Conservation (phyloP, 208 protist species). For the Trypanosoma melophagium region DNA sequence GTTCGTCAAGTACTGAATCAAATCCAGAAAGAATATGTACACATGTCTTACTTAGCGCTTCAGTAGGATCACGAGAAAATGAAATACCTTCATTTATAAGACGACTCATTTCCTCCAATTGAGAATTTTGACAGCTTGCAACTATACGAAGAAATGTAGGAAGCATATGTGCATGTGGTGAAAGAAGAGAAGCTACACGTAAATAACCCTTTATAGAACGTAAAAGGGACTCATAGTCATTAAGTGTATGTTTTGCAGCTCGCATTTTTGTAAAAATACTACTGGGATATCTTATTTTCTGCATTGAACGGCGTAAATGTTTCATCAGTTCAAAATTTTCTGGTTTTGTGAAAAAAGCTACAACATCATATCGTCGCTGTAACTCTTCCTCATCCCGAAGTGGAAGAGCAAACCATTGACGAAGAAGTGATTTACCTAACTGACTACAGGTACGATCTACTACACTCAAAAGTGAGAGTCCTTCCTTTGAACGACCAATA, state of each 20-base stretch:
- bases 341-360: conserved; percentile 59
- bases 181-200: conserved; percentile 22
- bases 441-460: conserved; percentile 54
- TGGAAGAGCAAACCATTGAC: conserved; percentile 79
- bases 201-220: conserved; percentile 47
- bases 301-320: conserved; percentile 52
- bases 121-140: conserved; percentile 26
- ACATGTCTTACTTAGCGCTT: conserved; percentile 22
- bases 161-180: conserved; percentile 20
- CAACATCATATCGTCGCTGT: conserved; percentile 52
- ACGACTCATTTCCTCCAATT: conserved; percentile 23
- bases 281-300: conserved; percentile 42
- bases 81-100: conserved; percentile 25
- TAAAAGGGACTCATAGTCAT: conserved; percentile 67
- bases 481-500: conserved; percentile 76
- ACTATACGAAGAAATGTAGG: conserved; percentile 30
- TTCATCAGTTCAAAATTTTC: conserved; percentile 44
- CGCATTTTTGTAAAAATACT: conserved; percentile 76
- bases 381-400: conserved; percentile 56
- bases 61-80: conserved; percentile 16
- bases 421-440: conserved; percentile 55
- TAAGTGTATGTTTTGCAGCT: conserved; percentile 41
- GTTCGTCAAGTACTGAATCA: conserved; percentile 36
- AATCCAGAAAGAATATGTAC: conserved; percentile 29
- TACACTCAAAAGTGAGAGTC: conserved; percentile 70